Evolutionary conservation across 495 filamentous ascomycete species (phyloP).

Genomic region (Barbatosphaeria neglecta): DNA sequence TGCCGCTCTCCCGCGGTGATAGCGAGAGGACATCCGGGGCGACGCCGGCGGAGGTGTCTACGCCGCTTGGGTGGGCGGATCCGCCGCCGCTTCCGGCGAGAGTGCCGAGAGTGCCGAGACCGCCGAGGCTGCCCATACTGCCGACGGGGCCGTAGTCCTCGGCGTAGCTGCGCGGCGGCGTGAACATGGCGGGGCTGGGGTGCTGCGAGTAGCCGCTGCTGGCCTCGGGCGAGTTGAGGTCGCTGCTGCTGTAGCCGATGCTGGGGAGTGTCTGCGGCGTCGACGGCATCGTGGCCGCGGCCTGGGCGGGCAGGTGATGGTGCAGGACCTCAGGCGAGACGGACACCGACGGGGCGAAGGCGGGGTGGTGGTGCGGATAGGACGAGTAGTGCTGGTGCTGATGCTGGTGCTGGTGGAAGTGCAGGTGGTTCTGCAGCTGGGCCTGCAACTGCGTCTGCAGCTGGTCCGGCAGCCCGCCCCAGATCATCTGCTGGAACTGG

Average conservation of each 20-base stretch:
- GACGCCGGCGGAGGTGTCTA: no score
- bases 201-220: neutral
- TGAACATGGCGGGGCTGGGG: neutral
- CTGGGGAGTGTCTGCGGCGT: neutral
- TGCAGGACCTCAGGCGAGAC: neutral
- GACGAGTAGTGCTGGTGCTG: neutral
- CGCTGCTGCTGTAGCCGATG: neutral
- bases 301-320: neutral
- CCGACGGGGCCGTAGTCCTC: neutral
- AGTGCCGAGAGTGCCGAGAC: no score
- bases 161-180: neutral
- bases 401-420: constrained; percentile 3
- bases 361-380: neutral
- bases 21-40: no score
- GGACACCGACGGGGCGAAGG: no score
- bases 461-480: neutral
- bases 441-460: constrained; percentile 3
- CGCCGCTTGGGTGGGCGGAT: no score
- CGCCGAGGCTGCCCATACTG: no score
- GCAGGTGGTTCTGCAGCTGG: neutral
- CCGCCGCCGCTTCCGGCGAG: no score
- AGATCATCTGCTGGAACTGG: constrained; percentile 9
- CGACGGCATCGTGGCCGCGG: neutral
- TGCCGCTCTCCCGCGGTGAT: no score
- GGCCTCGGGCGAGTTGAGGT: neutral